Percentiles rank a stretch among this genome's conserved stretches.
These are phyloP conservation scores for Wickerhamomyces silvicola DNA, from an alignment of 805 yeast genomes.

Conservation along the genomic window DNA sequence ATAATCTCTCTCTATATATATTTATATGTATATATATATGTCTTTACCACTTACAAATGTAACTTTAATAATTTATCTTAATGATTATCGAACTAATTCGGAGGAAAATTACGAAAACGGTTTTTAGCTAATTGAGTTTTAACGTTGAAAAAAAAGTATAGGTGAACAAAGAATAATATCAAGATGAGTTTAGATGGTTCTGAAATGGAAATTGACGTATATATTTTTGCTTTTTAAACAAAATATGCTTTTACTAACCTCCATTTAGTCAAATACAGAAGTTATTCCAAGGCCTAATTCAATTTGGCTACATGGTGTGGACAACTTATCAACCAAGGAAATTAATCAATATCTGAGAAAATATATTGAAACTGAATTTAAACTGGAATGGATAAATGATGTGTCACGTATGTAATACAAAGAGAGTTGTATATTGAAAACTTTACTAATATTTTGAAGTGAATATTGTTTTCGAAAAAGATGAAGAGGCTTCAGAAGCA, in stretches of 20 bases:
- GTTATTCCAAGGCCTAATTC: conserved; percentile 16
- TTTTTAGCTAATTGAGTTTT: too few species aligned
- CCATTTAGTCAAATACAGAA: background rate
- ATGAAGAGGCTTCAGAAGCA: conserved; percentile 11
- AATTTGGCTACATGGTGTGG: conserved; percentile 20
- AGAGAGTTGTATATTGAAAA: too few species aligned
- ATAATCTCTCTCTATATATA: background rate
- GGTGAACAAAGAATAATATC: too few species aligned
- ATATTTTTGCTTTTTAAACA: background rate
- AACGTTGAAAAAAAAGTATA: too few species aligned
- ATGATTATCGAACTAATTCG: too few species aligned
- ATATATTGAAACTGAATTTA: conserved; percentile 12
- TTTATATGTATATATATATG: background rate
- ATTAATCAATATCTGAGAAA: conserved; percentile 15
- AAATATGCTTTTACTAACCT: too few species aligned
- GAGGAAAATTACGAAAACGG: too few species aligned
- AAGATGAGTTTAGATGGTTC: too few species aligned
- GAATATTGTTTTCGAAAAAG: conserved; percentile 19
- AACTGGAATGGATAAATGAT: conserved; percentile 24
- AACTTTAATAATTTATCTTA: too few species aligned
- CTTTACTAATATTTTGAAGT: too few species aligned
- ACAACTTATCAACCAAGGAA: conserved; percentile 19
- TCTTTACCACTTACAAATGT: too few species aligned
- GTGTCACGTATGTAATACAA: conserved; percentile 11
- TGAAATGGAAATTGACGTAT: conserved; percentile 21